Evolutionary conservation across 73 alveolate species (phyloP).

Genomic region (Paramecium caudatum): DNA sequence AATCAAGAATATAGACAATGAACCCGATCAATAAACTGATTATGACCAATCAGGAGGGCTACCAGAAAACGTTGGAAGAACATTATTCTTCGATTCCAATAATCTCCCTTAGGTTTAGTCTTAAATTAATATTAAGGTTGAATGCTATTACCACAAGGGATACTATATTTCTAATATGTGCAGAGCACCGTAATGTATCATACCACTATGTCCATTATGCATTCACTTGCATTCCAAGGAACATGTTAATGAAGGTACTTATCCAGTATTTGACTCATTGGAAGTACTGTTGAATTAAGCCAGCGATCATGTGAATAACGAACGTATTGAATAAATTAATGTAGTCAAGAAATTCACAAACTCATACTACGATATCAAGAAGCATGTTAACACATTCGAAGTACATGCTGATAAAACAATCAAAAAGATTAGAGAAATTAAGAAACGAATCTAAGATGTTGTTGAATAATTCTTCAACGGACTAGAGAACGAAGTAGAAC

Average conservation of each 20-base stretch:
- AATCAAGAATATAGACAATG: neutral
- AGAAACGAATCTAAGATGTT: slow-evolving; percentile 39
- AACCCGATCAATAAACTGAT: neutral
- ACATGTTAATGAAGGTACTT: slow-evolving; percentile 52
- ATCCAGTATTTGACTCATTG: slow-evolving; percentile 42
- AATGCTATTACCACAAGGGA: slow-evolving; percentile 56
- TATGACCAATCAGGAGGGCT: slow-evolving; percentile 5
- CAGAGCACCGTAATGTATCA: slow-evolving; percentile 57
- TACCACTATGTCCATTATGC: slow-evolving; percentile 63
- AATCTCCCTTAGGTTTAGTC: slow-evolving; percentile 6
- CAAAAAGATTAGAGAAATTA: slow-evolving; percentile 56
- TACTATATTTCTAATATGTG: slow-evolving; percentile 48
- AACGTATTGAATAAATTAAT: neutral
- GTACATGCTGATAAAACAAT: slow-evolving; percentile 54
- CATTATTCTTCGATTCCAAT: slow-evolving; percentile 12
- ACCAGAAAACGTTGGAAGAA: slow-evolving; percentile 30
- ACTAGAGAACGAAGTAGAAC: slow-evolving; percentile 44
- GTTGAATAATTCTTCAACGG: slow-evolving; percentile 64
- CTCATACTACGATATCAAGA: slow-evolving; percentile 29
- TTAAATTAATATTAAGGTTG: neutral
- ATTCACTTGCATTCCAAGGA: slow-evolving; percentile 59
- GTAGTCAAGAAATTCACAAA: slow-evolving; percentile 17
- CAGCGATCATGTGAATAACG: neutral
- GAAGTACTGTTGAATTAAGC: slow-evolving; percentile 44
- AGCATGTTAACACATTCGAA: slow-evolving; percentile 52